Conservation (phyloP, 306 rosid species). For the Dryas drummondii region DNA sequence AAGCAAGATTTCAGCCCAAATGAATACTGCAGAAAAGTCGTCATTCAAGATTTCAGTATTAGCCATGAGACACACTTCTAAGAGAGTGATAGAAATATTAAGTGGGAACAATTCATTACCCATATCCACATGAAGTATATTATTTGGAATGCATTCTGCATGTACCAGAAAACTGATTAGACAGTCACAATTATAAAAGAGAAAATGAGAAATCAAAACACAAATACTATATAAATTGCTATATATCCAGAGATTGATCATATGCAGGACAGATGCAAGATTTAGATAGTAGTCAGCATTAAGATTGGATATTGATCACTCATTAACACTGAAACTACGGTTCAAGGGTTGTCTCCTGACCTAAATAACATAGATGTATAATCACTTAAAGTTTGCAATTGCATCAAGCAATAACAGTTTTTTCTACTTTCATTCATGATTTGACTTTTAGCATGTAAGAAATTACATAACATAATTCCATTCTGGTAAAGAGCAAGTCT, state of each 20-base stretch:
- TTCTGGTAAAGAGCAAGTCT: not conserved
- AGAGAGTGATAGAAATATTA: constrained; percentile 13
- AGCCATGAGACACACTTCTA: not conserved
- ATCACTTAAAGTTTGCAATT: not conserved
- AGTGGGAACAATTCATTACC: constrained; percentile 47
- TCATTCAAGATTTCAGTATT: constrained; percentile 14
- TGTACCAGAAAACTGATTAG: constrained; percentile 25
- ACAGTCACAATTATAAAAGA: constrained; percentile 15
- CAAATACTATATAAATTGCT: not conserved
- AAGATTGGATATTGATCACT: not conserved
- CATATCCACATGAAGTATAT: constrained; percentile 79
- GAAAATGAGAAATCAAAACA: constrained; percentile 1
- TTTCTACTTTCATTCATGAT: not conserved
- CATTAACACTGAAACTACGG: constrained; percentile 8
- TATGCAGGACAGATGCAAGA: not conserved
- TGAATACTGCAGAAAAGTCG: constrained; percentile 60
- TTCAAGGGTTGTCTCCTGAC: not conserved
- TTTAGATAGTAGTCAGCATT: not conserved
- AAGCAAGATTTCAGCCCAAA: constrained; percentile 74
- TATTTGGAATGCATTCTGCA: constrained; percentile 90
- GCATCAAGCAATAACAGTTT: not conserved
- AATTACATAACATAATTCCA: not conserved
- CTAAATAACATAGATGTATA: not conserved
- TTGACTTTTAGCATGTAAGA: not conserved
- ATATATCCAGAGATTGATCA: not conserved